Evolutionary conservation across 805 yeast genomes (phyloP), one percentile per base, ranked within the genome.

Genomic region (Teunomyces gatunensis): DNA sequence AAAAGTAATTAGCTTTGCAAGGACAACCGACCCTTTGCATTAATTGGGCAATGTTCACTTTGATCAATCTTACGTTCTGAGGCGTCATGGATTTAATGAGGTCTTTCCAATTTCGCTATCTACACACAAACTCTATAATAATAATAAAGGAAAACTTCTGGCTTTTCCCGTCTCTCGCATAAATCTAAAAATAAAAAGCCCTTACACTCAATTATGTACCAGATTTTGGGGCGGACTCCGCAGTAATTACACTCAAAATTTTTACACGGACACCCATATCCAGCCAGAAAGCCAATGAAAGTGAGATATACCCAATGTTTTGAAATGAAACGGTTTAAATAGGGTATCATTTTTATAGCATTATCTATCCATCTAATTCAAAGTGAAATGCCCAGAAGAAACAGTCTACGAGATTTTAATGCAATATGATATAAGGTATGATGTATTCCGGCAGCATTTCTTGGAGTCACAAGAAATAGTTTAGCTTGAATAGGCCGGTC

Each of bases 181-280:
- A 32, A 32, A 32, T 32, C 18, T 32, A 32, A 32, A 32, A 32
- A 32, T 32, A 32, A 32, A 30, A 18, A 15, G 15, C 10, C 34
- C 34, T 32, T 15, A 32, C 10, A 18, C 5, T 32, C 17, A 32
- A 32, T 32, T 32, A 11, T 13, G 34, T 32, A 17, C 39, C 39
- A 18, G 23, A 35, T 35, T 32, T 32, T 35, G 39, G 39, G 39
- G 39, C 39, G 39, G 39, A 17, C 23, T 35, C 20, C 25, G 39
- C 27, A 35, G 39, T 20, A 35, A 35, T 35, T 35, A 35, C 39
- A 17, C 9, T 21, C 21, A 34, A 30, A 30, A 20, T 9, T 4
- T 15, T 12, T 15, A 15, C 15, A 17, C 11, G 39, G 21, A 15
- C 12, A 5, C 11, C 9, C 39, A 7, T 18, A 35, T 18, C 23